Evolutionary conservation across 2,329 filamentous ascomycete species (phyloP), one percentile per base, ranked within the genome.

Genomic region (Ceratocystis ficicola): DNA sequence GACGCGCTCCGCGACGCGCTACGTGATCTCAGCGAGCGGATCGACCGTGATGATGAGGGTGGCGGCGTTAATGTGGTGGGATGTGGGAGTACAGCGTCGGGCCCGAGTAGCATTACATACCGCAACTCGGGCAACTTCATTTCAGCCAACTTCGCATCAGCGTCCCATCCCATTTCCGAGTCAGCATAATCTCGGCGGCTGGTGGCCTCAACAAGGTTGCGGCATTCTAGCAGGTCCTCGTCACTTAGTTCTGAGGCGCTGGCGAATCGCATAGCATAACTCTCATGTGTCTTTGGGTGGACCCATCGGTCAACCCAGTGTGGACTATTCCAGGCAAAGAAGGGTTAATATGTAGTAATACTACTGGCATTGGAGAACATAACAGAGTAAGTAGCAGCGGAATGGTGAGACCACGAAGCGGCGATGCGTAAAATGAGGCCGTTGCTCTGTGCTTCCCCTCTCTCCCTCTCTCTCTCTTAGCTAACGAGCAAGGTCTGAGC

Each of bases 71-170:
- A 48, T 30, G 63, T 65, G 36, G 63, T n/a, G 20, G 63, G 63
- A 3, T 55, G 50, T 48, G 61, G 59, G 28, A 61, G 50, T 4
- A 64, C 63, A 2, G 70, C 70, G 7, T 69, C 66, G 0, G 64
- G 66, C 8, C 74, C 73, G 68, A 78, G 78, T 62, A 88, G 80
- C 2, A 90, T 74, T 6, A 91, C 76, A 72, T 90, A 92, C 55
- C 86, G 81, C 73, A 92, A 81, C 66, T 86, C 84, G 0, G 77
- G 73, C 4, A 86, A 82, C 67, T 76, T 76, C 88, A 92, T 90
- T 77, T 92, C 88, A 12, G 75, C 75, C 63, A 77, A 76, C 76
- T 91, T 92, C 55, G 77, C 76, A 2, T 70, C 73, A 0, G 81
- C 79, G 60, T 84, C 80, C 88, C 88, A 92, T 60, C 85, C 85